Conservation (phyloP, 345 rosid genomes). For the Geranium rotundifolium region DNA sequence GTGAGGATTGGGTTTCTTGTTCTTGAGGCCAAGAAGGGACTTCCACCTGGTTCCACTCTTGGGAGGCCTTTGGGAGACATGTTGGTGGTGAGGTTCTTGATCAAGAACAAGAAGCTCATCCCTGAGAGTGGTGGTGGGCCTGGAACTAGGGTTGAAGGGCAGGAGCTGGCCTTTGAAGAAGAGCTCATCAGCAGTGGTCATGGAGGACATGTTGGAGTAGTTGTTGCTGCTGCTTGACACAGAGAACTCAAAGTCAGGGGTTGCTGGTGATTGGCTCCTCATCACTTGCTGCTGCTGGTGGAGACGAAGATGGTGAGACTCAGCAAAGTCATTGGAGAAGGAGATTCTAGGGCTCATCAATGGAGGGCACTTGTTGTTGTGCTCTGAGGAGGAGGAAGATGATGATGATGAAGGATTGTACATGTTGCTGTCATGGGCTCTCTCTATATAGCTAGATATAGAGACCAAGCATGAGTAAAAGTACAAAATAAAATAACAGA, state of each 20-base stretch:
- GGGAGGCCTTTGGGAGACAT: constrained; percentile 43
- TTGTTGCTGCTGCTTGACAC: constrained; percentile 29
- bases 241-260: constrained; percentile 82
- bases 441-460: no score
- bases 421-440: constrained; percentile 3
- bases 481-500: no score
- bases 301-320: constrained; percentile 16
- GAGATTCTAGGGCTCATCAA: constrained; percentile 37
- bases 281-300: constrained; percentile 13
- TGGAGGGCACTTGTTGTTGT: constrained; percentile 12
- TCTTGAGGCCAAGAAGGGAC: constrained; percentile 70
- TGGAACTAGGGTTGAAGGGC: constrained; percentile 60
- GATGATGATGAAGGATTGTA: background rate
- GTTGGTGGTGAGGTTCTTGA: constrained; percentile 6
- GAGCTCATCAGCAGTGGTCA: constrained; percentile 87
- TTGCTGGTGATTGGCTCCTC: constrained; percentile 18
- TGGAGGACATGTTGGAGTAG: constrained; percentile 36
- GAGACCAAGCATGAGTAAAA: no score
- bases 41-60: constrained; percentile 64
- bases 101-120: constrained; percentile 73
- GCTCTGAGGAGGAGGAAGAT: background rate
- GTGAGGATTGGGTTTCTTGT: constrained; percentile 6
- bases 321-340: constrained; percentile 37
- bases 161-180: constrained; percentile 80
- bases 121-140: constrained; percentile 53